Base-by-base conservation (phyloP, 495 filamentous ascomycete genomes). In the Annulohypoxylon maeteangense region DNA sequence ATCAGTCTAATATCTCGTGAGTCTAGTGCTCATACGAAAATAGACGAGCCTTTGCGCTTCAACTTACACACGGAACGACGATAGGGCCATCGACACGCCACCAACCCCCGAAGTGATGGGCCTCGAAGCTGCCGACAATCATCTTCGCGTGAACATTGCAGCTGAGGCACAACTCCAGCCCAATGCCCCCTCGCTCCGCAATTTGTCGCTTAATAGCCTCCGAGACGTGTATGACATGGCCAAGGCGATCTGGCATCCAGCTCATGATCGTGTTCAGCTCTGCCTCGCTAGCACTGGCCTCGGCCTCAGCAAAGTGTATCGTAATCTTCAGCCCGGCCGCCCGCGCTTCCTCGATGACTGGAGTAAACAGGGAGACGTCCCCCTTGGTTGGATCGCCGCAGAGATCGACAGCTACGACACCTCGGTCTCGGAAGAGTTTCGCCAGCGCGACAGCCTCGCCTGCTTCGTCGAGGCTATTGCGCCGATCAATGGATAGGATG, bases 81-180 rank as follows among this genome's bases (percentile, higher is more conserved):
- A 80, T 64, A 0, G 71, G 63, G 7, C 75, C 78, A 0, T 78
- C 65, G 3, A 82, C 79, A 20, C 73, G 78, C 79, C 76, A 80
- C 90, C 90, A 92, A 53, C 83, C 82, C n/a, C 88, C 87, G 76
- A 93, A 92, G 83, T 93, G 91, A 81, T 93, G 91, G 62, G 87
- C 87, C 47, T 82, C 75, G 74, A 90, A 91, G 3, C 87, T 87
- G 0, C 92, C 92, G 0, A 72, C 68, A 60, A 90, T 89, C 87
- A 96, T 87, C 70, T 88, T 87, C 3, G 90, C 90, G 71, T 90
- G 87, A 14, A 95, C 91, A 78, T 95, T 95, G 77, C 92, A 95
- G 53, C 88, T 91, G 69, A 95, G 80, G 58, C 92, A 95, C 50
- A 96, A 69, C 79, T 97, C 93, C 23, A 97, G 71, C 4, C 90